These are phyloP conservation scores for Lactarius tabidus DNA, from an alignment of 768 basidiomycete species.

Conservation along the genomic window DNA sequence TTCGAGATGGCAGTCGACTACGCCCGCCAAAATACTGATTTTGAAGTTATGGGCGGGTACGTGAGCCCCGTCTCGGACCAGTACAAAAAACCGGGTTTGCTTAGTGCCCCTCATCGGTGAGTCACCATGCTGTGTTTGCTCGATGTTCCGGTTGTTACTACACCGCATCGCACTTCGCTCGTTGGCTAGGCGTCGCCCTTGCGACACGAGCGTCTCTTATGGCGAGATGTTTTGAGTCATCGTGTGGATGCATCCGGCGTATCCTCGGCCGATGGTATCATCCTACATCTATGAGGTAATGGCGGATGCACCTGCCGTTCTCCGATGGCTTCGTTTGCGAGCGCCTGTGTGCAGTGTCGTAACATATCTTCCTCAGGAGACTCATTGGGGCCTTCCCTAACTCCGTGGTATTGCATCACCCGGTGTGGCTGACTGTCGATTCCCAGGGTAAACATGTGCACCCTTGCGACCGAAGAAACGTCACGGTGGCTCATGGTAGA, in stretches of 20 bases:
- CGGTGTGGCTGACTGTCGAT: background rate
- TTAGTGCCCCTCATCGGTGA: slow-evolving; percentile 85
- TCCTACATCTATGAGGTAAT: slow-evolving; percentile 6
- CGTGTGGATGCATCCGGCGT: background rate
- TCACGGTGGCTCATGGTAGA: slow-evolving; percentile 97
- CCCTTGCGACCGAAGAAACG: slow-evolving; percentile 84
- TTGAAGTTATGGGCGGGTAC: slow-evolving; percentile 93
- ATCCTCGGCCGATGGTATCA: slow-evolving; percentile 5
- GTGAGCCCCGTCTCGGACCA: slow-evolving; percentile 92
- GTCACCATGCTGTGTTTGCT: slow-evolving; percentile 29
- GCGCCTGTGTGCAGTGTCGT: background rate
- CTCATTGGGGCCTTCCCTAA: background rate
- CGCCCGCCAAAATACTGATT: slow-evolving; percentile 84
- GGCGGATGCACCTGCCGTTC: background rate
- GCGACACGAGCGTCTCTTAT: background rate
- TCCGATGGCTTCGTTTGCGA: background rate
- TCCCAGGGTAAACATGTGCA: slow-evolving; percentile 79
- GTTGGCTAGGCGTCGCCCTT: background rate
- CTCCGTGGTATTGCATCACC: background rate
- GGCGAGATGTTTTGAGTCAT: background rate
- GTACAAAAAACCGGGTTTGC: slow-evolving; percentile 95
- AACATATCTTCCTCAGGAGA: background rate
- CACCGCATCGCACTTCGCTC: background rate
- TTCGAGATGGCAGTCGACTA: slow-evolving; percentile 99
- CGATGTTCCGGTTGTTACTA: background rate